These are phyloP conservation scores for Neoascochyta sp. DNA, from an alignment of 2,329 filamentous ascomycete species.

Conservation along the genomic window DNA sequence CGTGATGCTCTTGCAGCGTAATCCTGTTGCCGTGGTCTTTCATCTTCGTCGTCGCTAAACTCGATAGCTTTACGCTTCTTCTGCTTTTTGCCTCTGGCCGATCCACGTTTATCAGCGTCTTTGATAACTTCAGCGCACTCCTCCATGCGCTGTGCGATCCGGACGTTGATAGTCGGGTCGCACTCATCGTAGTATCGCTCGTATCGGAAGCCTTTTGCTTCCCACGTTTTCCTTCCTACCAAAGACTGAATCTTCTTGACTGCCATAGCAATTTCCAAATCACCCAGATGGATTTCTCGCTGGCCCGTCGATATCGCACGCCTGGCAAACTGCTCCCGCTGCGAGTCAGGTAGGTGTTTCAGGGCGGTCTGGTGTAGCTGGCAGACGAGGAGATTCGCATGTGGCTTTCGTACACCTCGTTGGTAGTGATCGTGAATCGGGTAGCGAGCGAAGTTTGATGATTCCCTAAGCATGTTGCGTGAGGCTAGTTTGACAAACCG, in stretches of 20 bases:
- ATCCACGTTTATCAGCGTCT: no score
- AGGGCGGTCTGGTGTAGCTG: constrained; percentile 23
- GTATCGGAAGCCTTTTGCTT: constrained; percentile 5
- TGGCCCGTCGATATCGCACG: constrained; percentile 20
- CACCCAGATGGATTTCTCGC: constrained; percentile 26
- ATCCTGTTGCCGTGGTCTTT: constrained; percentile 1
- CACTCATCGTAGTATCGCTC: constrained; percentile 14
- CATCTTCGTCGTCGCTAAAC: constrained; percentile 4
- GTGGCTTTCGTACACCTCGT: constrained; percentile 17
- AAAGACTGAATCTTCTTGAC: constrained; percentile 17
- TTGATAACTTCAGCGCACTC: constrained; percentile 8
- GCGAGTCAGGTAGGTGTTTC: constrained; percentile 24
- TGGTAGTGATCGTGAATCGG: constrained; percentile 20
- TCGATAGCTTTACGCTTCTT: constrained; percentile 2
- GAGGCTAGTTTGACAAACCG: constrained; percentile 28
- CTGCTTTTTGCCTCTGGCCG: constrained; percentile 1
- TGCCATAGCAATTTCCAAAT: constrained; percentile 24
- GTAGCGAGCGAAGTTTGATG: constrained; percentile 26
- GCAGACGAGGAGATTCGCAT: constrained; percentile 28
- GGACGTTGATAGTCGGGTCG: constrained; percentile 11
- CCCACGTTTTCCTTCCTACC: constrained; percentile 7
- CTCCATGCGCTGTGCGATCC: constrained; percentile 9
- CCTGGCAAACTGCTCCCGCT: constrained; percentile 28
- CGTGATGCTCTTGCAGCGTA: neutral
- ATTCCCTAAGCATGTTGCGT: constrained; percentile 11